Evolutionary conservation across 257 asterid genomes (phyloP), one percentile per base, ranked within the genome.

Genomic region (Schizonepeta tenuifolia): DNA sequence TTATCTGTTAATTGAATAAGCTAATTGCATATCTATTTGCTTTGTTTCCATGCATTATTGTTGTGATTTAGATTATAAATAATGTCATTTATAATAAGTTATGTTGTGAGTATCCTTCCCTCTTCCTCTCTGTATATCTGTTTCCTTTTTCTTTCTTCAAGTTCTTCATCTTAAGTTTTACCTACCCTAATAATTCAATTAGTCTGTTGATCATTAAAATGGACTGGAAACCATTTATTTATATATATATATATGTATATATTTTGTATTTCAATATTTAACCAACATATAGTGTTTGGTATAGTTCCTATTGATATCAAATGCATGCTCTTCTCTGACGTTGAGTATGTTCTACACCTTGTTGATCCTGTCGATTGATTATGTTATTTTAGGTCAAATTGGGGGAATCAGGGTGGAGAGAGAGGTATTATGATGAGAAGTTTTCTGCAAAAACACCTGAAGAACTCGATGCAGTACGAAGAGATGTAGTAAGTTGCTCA

Each of bases 351-450:
- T 43, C 28, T 57, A n/a, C 2, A 21, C 54, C 46, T 15, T 67
- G 67, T 56, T 75, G 50, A 38, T 53, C 67, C 71, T 50, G 21
- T 13, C 62, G 44, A 54, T 33, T 72, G 56, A 76, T 46, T 74
- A 28, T 80, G 33, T 55, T 71, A 38, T 78, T 81, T 35, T 66
- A 93, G 99, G 87, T 94, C 77, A 91, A 86, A 75, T 78, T 94
- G 85, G 99, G 99, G 65, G 92, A 80, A 72, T 81, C 97, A 31
- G 99, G 97, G 43, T 94, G 99, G 99, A 91, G 80, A 79, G 98
- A 94, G 72, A 89, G 99, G 86, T 94, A 94, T 79, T 94, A 94
- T 77, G 91, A 88, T 75, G 96, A 90, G 58, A 94, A 94, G 81
- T 91, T 94, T 80, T 77, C 88, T 51, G 89, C 82, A 53, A 86